Base-by-base conservation (phyloP, 768 basidiomycete species). In the Suillus placidus region DNA sequence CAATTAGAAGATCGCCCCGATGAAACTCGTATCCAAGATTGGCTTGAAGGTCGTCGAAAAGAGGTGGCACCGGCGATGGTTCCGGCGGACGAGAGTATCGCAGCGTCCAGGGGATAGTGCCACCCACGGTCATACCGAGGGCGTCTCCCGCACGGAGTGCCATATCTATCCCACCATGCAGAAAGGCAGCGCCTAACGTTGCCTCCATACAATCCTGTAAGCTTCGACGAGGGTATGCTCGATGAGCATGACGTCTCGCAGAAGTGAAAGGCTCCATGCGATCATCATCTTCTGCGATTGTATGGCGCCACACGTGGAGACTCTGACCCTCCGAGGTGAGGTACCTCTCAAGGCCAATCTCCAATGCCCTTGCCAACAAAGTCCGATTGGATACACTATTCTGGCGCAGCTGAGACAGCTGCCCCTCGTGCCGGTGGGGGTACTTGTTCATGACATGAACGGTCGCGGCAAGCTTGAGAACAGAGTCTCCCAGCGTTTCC, bases 191-290 rank as follows among this genome's bases (percentile, higher is more conserved):
- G 13, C 93, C 95, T 4, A 96, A 78, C 6, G 87, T 82, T 0
- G 95, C 90, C 73, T 96, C 95, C 88, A 94, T 92, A 72, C 91
- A 94, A 71, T 96, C 94, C 71, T 93, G 92, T 67, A 96, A 76
- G 70, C 90, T 88, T 64, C 92, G 79, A 34, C 92, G 83, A 4
- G 89, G 86, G 64, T 88, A 85, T 43, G 77, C 76, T 42, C 89
- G 83, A 62, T 62, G 68, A n/a, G 80, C 80, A 52, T 52, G 58
- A 38, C 78, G 75, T 30, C 47, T 74, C 23, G 70, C 77, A 54
- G 65, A 77, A 6, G 51, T 43, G 42, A 78, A 67, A 32, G 68
- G 70, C 52, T 75, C 71, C 38, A 76, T 74, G n/a, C 76, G 72
- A 20, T 80, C 79, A 12, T 80, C 80, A 3, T 77, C 72, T 18